These are phyloP conservation scores for Pleurotus citrinopileatus DNA, from an alignment of 768 basidiomycete species.

Conservation along the genomic window DNA sequence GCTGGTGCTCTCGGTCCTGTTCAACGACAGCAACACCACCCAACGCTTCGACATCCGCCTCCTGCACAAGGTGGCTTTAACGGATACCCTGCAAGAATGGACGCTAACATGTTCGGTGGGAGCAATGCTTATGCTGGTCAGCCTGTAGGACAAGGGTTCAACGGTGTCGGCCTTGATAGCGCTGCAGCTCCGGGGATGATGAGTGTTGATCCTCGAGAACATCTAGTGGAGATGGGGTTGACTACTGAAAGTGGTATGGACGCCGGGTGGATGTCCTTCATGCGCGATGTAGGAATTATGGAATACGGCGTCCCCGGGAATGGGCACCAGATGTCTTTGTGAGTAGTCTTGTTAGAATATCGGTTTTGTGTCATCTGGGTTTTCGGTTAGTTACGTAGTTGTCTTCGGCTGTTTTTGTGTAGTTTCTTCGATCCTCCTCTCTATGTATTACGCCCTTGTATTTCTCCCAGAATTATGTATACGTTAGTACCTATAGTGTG, in stretches of 20 bases:
- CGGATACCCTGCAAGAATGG: neutral
- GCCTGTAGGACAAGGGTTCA: neutral
- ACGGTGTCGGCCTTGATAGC: neutral
- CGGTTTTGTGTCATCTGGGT: too few species aligned
- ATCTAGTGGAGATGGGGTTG: slow-evolving; percentile 39
- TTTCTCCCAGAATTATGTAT: too few species aligned
- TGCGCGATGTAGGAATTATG: slow-evolving; percentile 49
- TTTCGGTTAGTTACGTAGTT: too few species aligned
- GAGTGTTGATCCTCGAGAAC: slow-evolving; percentile 4
- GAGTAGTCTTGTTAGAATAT: too few species aligned
- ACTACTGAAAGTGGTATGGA: slow-evolving; percentile 44
- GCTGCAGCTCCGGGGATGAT: neutral
- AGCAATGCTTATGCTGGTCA: neutral
- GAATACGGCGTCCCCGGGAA: slow-evolving; percentile 17
- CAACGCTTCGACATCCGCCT: neutral
- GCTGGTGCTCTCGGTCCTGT: neutral
- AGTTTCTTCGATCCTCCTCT: too few species aligned
- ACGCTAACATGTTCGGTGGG: neutral
- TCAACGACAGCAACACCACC: slow-evolving; percentile 2
- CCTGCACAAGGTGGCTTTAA: neutral
- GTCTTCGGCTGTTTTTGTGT: too few species aligned
- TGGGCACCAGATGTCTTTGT: slow-evolving; percentile 6
- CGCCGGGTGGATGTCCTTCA: slow-evolving; percentile 47
- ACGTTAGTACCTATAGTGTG: too few species aligned
- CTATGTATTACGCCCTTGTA: too few species aligned